Base-by-base conservation (phyloP, 1,284 basidiomycete genomes). In the Ceratobasidium sp. region DNA sequence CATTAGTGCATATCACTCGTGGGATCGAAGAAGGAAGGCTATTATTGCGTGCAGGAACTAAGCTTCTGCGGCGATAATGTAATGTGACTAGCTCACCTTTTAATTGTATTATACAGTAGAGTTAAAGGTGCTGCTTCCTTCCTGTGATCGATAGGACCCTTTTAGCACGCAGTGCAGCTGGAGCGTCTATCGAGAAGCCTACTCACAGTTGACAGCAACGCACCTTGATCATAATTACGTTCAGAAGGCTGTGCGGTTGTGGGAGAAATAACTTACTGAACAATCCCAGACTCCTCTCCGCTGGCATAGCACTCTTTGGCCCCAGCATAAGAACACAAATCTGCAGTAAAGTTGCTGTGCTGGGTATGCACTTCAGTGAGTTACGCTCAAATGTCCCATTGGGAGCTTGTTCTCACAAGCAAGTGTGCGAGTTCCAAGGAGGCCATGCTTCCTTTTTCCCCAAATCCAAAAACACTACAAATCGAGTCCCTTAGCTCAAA, bases 141-240 rank as follows among this genome's bases (percentile, higher is more conserved):
- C 39, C 49, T 49, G 33, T 69, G 12, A 23, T 69, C 67, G 53
- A 28, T 3, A n/a, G 33, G 18, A 12, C 12, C 2, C 3, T 61
- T 7, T 28, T 33, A 28, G 58, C 2, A 12, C 9, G 39, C 15
- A 33, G 20, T 2, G n/a, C 13, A 10, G 44, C 46, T 28, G n/a
- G 20, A n/a, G 12, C 15, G 13, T 51, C 7, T 2, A 28, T 18
- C 18, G 5, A 33, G 15, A 39, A 39, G 18, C 15, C 10, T 13
- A 33, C 67, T 53, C 20, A 69, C 67, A 69, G 18, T 53, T 55
- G 28, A 69, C 67, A 3, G 67, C 67, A 6, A 69, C 67, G n/a
- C 67, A 69, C 33, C 67, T 69, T 10, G 18, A 7, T 64, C 9
- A 5, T 33, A n/a, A 13, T 6, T 9, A 39, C 39, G 49, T 51